Evolutionary conservation across 192 early-diverging fungal species (phyloP), one percentile per base, ranked within the genome.

Genomic region (Diversispora eburnea): DNA sequence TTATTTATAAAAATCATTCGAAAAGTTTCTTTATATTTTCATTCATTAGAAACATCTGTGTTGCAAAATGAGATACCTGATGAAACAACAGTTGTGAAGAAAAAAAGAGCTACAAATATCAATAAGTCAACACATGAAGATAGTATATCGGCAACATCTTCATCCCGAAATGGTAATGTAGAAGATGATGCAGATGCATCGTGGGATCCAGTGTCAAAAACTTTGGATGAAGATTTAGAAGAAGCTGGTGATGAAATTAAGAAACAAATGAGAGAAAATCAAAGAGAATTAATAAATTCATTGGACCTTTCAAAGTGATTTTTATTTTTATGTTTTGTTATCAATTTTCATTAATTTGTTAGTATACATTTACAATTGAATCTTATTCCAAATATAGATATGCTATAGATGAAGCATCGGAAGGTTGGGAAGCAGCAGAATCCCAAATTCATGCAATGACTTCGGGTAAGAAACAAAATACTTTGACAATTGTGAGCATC

Each of bases 1-100:
- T 79, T 98, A 69, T 98, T 99, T 76, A 94, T 90, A 71, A 99
- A 98, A 82, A 82, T 93, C n/a, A 81, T 97, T 76, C 86, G 92
- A 76, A 98, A 95, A 84, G 86, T 91, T 75, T 89, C 85, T 54
- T 83, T 76, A 61, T 89, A 80, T 77, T 93, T 93, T 75, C 81
- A 81, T 67, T 82, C 74, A 41, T 83, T 92, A 22, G 88, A 90
- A 76, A 83, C 79, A 69, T 46, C 67, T 25, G 88, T 61, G 65
- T 83, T 87, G 19, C 80, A 77, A 56, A 76, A 79, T 19, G 80
- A 78, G 15, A 76, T 80, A 51, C 70, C 71, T 22, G 47, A 76
- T 64, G 77, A 82, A 67, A 80, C 87, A 5, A 75, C 81, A 8
- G 68, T 70, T 4, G 58, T 76, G 60, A 74, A 76, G 51, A 76